phyloP scores from a whole-genome alignment of 2,329 filamentous ascomycete genomes.

The Orbilia blumenaviensis region DNA sequence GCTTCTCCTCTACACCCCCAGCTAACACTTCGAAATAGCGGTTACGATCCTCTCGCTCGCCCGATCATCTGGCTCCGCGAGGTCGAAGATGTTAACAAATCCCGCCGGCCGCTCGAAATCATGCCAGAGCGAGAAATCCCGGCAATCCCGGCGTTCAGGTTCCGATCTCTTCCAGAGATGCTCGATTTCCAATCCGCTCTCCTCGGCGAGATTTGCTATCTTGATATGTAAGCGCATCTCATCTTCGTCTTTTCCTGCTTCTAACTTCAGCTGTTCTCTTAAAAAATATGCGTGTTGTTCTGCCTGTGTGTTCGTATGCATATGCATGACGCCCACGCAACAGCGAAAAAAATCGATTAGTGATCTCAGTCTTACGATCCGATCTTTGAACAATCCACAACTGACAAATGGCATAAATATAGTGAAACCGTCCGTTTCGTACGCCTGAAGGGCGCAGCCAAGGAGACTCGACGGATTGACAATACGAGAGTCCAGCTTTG shows the following conservation, averaged over 20 bases:
- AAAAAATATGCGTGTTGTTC: neutral
- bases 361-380: slow-evolving; percentile 3
- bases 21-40: slow-evolving; percentile 3
- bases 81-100: slow-evolving; percentile 48
- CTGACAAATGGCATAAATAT: slow-evolving; percentile 17
- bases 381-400: neutral
- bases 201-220: slow-evolving; percentile 41
- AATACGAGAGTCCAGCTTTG: slow-evolving; percentile 47
- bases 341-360: slow-evolving; percentile 18
- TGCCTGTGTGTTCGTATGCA: slow-evolving; percentile 8
- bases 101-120: slow-evolving; percentile 33
- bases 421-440: slow-evolving; percentile 51
- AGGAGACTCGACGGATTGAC: slow-evolving; percentile 46
- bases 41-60: slow-evolving; percentile 35
- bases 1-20: neutral
- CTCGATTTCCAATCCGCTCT: slow-evolving; percentile 45
- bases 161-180: slow-evolving; percentile 37
- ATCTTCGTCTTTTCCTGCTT: neutral
- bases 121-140: slow-evolving; percentile 50
- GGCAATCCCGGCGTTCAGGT: slow-evolving; percentile 22
- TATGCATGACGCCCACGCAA: neutral
- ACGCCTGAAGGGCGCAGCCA: slow-evolving; percentile 41
- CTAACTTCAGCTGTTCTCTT: neutral
- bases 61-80: slow-evolving; percentile 44
- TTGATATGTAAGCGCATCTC: slow-evolving; percentile 42